These are phyloP conservation scores for Dissophora globulifera DNA, from an alignment of 192 early-diverging fungal species.

Conservation along the genomic window DNA sequence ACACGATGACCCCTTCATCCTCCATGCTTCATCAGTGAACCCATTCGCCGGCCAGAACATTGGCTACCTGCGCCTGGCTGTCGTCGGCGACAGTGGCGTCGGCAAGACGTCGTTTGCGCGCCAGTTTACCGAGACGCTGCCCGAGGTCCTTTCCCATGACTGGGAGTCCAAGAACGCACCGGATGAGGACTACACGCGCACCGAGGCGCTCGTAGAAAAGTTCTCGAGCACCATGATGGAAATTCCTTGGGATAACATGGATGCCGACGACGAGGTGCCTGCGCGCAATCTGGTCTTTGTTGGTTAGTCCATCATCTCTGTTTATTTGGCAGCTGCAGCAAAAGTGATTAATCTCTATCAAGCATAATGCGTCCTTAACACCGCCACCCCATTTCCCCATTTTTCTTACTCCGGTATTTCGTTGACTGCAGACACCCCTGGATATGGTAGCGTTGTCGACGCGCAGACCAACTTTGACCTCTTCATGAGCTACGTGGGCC, in stretches of 20 bases:
- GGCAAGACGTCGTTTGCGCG: constrained; percentile 53
- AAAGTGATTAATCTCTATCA: too few relatives aligned
- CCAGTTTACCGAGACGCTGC: constrained; percentile 48
- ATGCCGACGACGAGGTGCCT: constrained; percentile 50
- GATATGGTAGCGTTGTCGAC: constrained; percentile 48
- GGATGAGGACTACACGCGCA: constrained; percentile 32
- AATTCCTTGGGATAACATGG: constrained; percentile 54
- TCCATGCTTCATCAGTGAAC: constrained; percentile 32
- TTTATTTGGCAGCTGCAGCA: too few relatives aligned
- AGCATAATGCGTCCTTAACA: too few relatives aligned
- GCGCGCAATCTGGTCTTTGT: constrained; percentile 50
- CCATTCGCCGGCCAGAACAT: constrained; percentile 53
- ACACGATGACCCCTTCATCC: neutral
- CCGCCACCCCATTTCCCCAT: too few relatives aligned
- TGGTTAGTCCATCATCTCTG: constrained; percentile 18
- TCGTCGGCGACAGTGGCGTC: constrained; percentile 53
- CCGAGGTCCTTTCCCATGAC: constrained; percentile 46
- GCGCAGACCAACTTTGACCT: constrained; percentile 49
- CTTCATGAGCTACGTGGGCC: constrained; percentile 37
- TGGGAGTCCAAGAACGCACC: constrained; percentile 25
- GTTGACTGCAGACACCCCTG: constrained; percentile 35
- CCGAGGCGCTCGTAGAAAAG: constrained; percentile 35
- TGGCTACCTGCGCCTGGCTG: constrained; percentile 51
- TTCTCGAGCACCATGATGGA: constrained; percentile 53
- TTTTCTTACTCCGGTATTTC: neutral